Evolutionary conservation across 306 rosid genomes (phyloP), one percentile per base, ranked within the genome.

Genomic region (Geum urbanum): DNA sequence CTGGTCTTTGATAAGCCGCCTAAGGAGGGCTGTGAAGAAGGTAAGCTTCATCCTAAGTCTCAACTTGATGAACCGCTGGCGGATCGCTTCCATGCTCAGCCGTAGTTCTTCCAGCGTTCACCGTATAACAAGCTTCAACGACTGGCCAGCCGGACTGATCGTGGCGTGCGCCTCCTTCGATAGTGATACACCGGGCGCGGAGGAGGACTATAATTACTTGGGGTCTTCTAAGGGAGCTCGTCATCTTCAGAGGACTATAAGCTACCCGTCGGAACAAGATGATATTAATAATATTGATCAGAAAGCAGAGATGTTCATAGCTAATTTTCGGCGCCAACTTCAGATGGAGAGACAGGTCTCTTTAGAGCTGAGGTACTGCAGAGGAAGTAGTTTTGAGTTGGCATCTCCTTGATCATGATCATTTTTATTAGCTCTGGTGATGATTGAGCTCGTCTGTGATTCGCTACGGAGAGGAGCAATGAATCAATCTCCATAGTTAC

Each of bases 281-380:
- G 97, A 91, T 49, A 27, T n/a, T n/a, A n/a, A 2, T 27, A 27
- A 27, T 27, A 76, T 94, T 48, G 86, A 94, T 68, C 77, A 54
- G 43, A 87, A 84, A 37, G 88, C 97, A 0, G 99, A 94, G 52
- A 76, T 74, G 71, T 94, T 94, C 49, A 94, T 91, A 0, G 64
- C 77, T 24, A 94, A 87, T 56, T 94, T 94, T 78, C 77, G 87
- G 35, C 78, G 75, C 1, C 96, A 87, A 60, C 96, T 94, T 84
- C 79, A 13, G 67, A 67, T 94, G 15, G 99, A 94, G 66, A 81
- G 97, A 20, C 99, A 94, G 64, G 73, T 88, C 19, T 90, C 95
- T 0, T 71, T 91, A 60, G 81, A 94, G 79, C 85, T 94, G 8
- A 85, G 83, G 0, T 88, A 88, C 60, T 9, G 77, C 53, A 68